Percentiles rank a stretch among this genome's conserved stretches.
Conservation (phyloP, 768 basidiomycete species). For the Rhodotorula graminis region DNA sequence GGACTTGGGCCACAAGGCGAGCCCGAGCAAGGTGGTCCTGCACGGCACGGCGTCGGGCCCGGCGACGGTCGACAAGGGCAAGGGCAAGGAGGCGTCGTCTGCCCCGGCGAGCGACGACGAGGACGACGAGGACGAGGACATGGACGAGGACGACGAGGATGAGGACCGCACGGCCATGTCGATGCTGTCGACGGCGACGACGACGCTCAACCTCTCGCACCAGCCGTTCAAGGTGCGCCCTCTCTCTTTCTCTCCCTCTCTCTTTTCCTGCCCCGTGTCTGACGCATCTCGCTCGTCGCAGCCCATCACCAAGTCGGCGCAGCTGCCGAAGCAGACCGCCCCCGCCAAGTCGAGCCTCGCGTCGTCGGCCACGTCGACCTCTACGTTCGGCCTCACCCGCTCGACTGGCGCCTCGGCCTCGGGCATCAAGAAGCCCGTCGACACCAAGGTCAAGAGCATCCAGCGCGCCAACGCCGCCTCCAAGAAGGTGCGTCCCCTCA, state of each 20-base stretch:
- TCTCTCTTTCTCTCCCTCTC: background rate
- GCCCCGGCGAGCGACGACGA: slow-evolving; percentile 4
- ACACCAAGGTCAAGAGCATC: slow-evolving; percentile 72
- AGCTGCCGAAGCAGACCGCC: background rate
- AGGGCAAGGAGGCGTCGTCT: slow-evolving; percentile 1
- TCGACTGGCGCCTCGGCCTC: slow-evolving; percentile 56
- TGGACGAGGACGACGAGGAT: slow-evolving; percentile 1
- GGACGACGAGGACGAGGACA: slow-evolving; percentile 15
- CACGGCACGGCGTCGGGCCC: slow-evolving; percentile 27
- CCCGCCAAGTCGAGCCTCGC: slow-evolving; percentile 47
- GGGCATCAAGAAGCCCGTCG: slow-evolving; percentile 60
- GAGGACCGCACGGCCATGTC: slow-evolving; percentile 24
- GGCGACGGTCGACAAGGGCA: background rate
- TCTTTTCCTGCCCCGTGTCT: background rate
- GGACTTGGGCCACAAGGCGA: slow-evolving; percentile 9
- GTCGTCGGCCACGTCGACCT: slow-evolving; percentile 58
- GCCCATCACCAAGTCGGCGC: slow-evolving; percentile 19
- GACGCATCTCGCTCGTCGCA: background rate
- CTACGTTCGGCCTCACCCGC: slow-evolving; percentile 55
- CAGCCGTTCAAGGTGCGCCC: slow-evolving; percentile 24
- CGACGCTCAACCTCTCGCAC: slow-evolving; percentile 21
- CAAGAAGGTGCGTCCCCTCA: slow-evolving; percentile 64
- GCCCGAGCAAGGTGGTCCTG: slow-evolving; percentile 25
- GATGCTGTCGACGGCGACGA: slow-evolving; percentile 8
- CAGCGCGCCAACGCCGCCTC: slow-evolving; percentile 76